Percentiles rank a stretch among this genome's conserved stretches.
These are phyloP conservation scores for Crithidia bombi DNA, from an alignment of 208 protist species.

Conservation along the genomic window DNA sequence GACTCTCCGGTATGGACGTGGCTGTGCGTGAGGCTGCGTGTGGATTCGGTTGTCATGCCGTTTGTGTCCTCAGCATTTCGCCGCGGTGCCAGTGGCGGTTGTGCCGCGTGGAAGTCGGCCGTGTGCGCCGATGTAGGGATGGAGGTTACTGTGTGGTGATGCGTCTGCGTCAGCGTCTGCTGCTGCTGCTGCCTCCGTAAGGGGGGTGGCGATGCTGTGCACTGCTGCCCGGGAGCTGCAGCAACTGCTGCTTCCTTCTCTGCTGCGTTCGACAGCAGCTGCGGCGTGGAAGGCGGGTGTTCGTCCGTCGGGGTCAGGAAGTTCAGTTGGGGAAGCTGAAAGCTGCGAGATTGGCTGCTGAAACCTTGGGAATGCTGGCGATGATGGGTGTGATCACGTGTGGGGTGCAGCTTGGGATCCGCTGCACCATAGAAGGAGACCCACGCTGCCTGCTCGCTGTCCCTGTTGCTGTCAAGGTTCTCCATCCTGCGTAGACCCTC, in stretches of 20 bases:
- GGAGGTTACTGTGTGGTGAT: slow-evolving; percentile 1
- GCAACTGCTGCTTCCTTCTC: not conserved
- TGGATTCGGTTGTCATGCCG: not conserved
- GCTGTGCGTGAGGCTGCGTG: slow-evolving; percentile 1
- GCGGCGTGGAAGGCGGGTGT: not conserved
- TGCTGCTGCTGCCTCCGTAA: no score
- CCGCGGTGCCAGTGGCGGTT: not conserved
- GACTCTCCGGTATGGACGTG: not conserved
- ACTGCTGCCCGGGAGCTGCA: not conserved
- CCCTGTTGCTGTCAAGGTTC: slow-evolving; percentile 3
- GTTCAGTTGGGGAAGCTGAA: slow-evolving; percentile 6
- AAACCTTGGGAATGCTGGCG: slow-evolving; percentile 10
- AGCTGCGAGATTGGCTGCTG: slow-evolving; percentile 12
- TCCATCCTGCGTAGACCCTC: slow-evolving; percentile 2
- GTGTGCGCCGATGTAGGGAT: no score
- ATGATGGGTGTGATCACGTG: not conserved
- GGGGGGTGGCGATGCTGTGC: not conserved
- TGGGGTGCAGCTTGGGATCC: not conserved
- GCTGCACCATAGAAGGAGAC: slow-evolving; percentile 2
- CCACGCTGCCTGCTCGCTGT: slow-evolving; percentile 7
- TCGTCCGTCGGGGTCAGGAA: slow-evolving; percentile 1
- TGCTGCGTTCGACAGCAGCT: not conserved
- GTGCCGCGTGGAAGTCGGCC: not conserved
- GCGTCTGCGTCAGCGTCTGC: not conserved
- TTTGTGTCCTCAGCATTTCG: not conserved